Base-by-base conservation (phyloP, 108 stramenopile species). In the Aurantiochytrium sp. region DNA sequence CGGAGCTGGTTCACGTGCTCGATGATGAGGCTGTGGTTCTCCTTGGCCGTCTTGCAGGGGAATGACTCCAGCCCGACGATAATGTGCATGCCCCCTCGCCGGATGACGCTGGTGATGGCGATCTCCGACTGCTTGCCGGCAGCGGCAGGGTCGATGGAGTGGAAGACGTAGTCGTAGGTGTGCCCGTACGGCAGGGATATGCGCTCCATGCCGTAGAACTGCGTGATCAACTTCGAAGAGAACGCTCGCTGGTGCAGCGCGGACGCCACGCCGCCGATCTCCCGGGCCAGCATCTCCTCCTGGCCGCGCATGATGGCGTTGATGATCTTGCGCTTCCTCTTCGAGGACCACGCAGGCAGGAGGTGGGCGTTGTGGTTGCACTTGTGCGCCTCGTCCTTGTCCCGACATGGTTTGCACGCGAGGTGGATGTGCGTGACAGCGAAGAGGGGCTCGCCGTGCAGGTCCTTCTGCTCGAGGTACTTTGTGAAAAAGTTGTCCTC, bases 221-320 rank as follows among this genome's bases (percentile, higher is more conserved):
- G 69, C 15, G 4, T 45, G 42, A 81, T 81, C 5, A 45, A 8
- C 37, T 30, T 21, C 22, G 0, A 12, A 8, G 37, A 22, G 69
- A 81, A 81, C 42, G 69, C 69, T 8, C 69, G 69, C 42, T 81
- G 69, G 22, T 81, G 69, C 24, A 45, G 24, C 41, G 37, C 69
- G 22, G 37, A 45, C 22, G 69, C 37, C 5, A 81, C 42, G 36
- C 69, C 69, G 22, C 69, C 69, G 22, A 81, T 81, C 42, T 81
- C 69, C 22, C 42, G 69, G 12, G 37, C 69, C 24, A 81, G 37
- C 37, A 81, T 81, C 42, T 81, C 69, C 27, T 81, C 69, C n/a
- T 81, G 0, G 22, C 41, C n/a, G 4, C 24, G 4, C 69, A 81
- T 81, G 41, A 81, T 27, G 10, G 69, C 37, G 15, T 45, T 81